phyloP scores from a whole-genome alignment of 805 yeast species.

The Ogataea degrootiae region DNA sequence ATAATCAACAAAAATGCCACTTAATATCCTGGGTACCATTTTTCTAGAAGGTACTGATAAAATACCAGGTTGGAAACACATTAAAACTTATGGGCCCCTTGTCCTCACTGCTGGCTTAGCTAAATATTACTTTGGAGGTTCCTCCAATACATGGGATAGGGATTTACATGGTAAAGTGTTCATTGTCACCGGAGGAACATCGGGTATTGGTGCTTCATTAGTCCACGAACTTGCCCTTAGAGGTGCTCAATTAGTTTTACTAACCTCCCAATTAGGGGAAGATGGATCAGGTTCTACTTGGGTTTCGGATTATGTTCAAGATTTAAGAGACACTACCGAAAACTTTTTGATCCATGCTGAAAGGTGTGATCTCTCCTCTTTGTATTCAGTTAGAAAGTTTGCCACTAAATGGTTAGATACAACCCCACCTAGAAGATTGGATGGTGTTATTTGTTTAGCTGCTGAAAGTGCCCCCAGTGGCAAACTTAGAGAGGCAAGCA shows the following conservation, averaged over 20 bases:
- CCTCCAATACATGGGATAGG: slow-evolving; percentile 85
- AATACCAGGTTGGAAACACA: slow-evolving; percentile 67
- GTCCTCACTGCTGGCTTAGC: slow-evolving; percentile 40
- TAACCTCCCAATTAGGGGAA: slow-evolving; percentile 55
- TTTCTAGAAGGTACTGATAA: slow-evolving; percentile 66
- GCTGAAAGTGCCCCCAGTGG: slow-evolving; percentile 75
- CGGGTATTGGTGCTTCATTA: slow-evolving; percentile 80
- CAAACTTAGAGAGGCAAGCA: slow-evolving; percentile 55
- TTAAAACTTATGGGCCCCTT: slow-evolving; percentile 56
- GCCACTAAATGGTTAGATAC: slow-evolving; percentile 95
- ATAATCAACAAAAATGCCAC: slow-evolving; percentile 56
- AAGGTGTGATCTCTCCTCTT: slow-evolving; percentile 70
- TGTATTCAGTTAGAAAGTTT: slow-evolving; percentile 76
- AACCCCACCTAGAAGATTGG: slow-evolving; percentile 84
- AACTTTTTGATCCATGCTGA: slow-evolving; percentile 88
- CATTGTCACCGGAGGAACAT: slow-evolving; percentile 87
- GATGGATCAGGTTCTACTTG: slow-evolving; percentile 41
- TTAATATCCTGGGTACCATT: slow-evolving; percentile 70
- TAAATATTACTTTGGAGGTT: slow-evolving; percentile 77
- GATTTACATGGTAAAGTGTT: slow-evolving; percentile 87
- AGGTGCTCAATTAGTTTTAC: slow-evolving; percentile 85
- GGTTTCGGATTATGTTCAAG: slow-evolving; percentile 75
- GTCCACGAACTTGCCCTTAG: slow-evolving; percentile 66
- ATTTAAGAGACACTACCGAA: slow-evolving; percentile 61
- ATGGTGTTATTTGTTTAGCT: slow-evolving; percentile 86